Conservation (phyloP, 495 filamentous ascomycete species). For the Aspergillus asperescens region DNA sequence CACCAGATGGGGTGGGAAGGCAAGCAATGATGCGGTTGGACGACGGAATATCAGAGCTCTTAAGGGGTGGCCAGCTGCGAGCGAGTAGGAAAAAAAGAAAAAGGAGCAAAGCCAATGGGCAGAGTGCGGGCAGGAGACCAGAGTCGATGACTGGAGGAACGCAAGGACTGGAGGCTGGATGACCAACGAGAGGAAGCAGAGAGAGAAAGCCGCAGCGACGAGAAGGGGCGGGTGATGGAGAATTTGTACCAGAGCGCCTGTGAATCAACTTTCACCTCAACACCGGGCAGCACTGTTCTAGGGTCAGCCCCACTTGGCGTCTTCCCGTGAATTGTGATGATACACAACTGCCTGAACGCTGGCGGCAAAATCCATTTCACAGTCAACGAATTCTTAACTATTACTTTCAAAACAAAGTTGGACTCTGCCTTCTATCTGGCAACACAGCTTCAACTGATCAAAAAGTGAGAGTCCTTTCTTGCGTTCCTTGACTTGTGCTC, state of each 20-base stretch:
- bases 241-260: slow-evolving; percentile 39
- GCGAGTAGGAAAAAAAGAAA: slow-evolving; percentile 26
- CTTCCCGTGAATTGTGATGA: no score
- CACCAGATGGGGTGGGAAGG: slow-evolving; percentile 18
- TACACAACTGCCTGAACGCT: no score
- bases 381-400: no score
- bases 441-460: no score
- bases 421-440: no score
- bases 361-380: no score
- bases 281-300: no score
- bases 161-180: slow-evolving; percentile 32
- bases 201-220: slow-evolving; percentile 34
- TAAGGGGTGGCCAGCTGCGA: slow-evolving; percentile 15
- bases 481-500: no score
- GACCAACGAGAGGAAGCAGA: slow-evolving; percentile 48
- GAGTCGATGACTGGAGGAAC: slow-evolving; percentile 25
- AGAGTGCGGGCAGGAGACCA: slow-evolving; percentile 23
- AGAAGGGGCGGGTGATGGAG: slow-evolving; percentile 44
- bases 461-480: no score
- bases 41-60: slow-evolving; percentile 17
- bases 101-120: slow-evolving; percentile 22
- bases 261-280: no score
- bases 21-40: slow-evolving; percentile 22
- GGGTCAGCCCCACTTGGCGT: slow-evolving; percentile 17
- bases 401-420: no score